These are phyloP conservation scores for Fusarium humuli DNA, from an alignment of 2,329 filamentous ascomycete species.

Conservation along the genomic window DNA sequence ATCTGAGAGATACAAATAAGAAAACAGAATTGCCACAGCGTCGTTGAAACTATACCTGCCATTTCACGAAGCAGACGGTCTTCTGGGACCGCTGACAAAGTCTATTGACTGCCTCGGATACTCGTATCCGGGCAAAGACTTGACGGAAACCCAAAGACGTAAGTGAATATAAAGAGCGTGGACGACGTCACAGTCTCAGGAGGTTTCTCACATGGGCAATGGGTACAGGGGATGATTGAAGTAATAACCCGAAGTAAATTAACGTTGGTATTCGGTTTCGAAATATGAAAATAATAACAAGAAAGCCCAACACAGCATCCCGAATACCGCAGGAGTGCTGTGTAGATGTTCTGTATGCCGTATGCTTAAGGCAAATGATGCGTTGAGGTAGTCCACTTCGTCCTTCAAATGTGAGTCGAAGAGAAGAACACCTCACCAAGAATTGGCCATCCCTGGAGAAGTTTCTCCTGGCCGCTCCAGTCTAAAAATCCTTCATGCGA, in stretches of 20 bases:
- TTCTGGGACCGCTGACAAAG: no score
- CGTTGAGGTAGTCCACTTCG: no score
- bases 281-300: background rate
- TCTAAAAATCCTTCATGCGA: background rate
- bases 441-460: no score
- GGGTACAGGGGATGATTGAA: background rate
- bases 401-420: background rate
- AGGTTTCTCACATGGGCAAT: background rate
- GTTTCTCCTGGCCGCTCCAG: background rate
- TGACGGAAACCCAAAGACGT: background rate
- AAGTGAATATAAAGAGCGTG: background rate
- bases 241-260: background rate
- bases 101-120: no score
- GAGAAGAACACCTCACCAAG: background rate
- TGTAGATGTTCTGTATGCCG: conserved; percentile 1
- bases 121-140: no score
- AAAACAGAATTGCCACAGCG: no score
- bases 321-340: background rate
- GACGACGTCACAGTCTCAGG: background rate
- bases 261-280: background rate
- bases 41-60: no score
- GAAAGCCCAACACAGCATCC: background rate
- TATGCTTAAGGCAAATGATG: background rate
- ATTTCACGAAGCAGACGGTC: no score
- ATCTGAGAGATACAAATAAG: no score